Percentiles rank a stretch among this genome's conserved stretches.
phyloP scores from a whole-genome alignment of 2,329 filamentous ascomycete genomes.

The Byssoonygena ceratinophila region DNA sequence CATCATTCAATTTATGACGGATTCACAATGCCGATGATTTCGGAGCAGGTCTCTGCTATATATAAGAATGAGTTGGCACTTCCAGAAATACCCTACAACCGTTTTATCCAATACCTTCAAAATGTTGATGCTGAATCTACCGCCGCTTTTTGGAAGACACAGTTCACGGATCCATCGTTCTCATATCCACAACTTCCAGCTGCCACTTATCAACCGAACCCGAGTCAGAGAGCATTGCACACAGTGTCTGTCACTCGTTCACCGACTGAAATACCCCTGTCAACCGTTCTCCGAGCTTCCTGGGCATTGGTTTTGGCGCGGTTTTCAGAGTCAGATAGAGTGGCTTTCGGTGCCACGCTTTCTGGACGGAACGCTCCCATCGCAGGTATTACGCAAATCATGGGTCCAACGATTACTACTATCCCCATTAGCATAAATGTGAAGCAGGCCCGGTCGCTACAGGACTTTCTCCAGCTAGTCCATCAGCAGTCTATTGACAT shows the following conservation, averaged over 20 bases:
- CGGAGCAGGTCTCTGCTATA: constrained; percentile 21
- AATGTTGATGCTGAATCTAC: not conserved
- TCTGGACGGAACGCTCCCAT: constrained; percentile 31
- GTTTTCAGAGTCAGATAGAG: constrained; percentile 29
- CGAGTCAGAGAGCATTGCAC: not conserved
- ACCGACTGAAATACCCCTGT: not conserved
- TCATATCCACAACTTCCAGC: not conserved
- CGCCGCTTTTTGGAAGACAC: not conserved
- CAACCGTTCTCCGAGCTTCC: constrained; percentile 17
- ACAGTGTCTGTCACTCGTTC: not conserved
- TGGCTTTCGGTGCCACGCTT: constrained; percentile 33
- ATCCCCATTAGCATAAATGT: constrained; percentile 26
- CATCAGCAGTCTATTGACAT: constrained; percentile 44
- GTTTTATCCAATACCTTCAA: not conserved
- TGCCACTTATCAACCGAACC: not conserved
- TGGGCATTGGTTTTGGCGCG: constrained; percentile 29
- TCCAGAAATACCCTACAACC: not conserved
- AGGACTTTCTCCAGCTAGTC: constrained; percentile 36
- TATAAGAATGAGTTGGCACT: constrained; percentile 13
- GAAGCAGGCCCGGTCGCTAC: constrained; percentile 12
- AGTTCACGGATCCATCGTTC: not conserved
- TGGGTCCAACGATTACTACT: constrained; percentile 33
- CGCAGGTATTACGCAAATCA: constrained; percentile 29
- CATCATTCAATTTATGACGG: constrained; percentile 36
- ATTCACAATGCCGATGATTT: constrained; percentile 27